These are phyloP conservation scores for Panellus pusillus DNA, from an alignment of 768 basidiomycete species.

Conservation along the genomic window DNA sequence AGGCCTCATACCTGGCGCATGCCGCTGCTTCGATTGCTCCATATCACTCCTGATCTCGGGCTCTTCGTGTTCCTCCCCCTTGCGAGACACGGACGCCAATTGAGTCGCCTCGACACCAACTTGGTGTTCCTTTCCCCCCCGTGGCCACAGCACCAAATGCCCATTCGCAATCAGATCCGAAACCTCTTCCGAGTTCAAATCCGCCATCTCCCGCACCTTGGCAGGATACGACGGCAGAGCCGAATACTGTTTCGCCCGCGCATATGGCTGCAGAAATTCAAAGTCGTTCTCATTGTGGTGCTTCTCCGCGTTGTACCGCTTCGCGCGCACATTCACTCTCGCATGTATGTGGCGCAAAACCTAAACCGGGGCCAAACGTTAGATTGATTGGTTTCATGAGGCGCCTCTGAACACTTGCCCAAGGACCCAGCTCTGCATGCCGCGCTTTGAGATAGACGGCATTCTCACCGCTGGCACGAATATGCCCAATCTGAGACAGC, in stretches of 20 bases:
- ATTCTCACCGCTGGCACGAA: slow-evolving; percentile 44
- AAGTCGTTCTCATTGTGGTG: slow-evolving; percentile 41
- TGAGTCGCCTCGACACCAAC: too few relatives aligned
- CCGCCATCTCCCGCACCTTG: slow-evolving; percentile 39
- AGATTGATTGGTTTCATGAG: background rate
- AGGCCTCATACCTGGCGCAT: slow-evolving; percentile 16
- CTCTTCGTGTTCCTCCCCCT: slow-evolving; percentile 1
- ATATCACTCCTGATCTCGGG: slow-evolving; percentile 1
- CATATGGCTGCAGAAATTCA: slow-evolving; percentile 47
- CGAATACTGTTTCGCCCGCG: slow-evolving; percentile 44
- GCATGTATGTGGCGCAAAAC: slow-evolving; percentile 46
- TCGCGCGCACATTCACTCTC: slow-evolving; percentile 33
- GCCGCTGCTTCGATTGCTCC: slow-evolving; percentile 7
- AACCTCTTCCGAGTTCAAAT: slow-evolving; percentile 49
- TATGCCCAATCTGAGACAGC: slow-evolving; percentile 50
- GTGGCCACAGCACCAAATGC: slow-evolving; percentile 47
- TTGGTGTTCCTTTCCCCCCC: background rate
- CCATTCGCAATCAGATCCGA: slow-evolving; percentile 49
- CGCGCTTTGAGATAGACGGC: slow-evolving; percentile 49
- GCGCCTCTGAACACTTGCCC: slow-evolving; percentile 40
- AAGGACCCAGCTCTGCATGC: slow-evolving; percentile 51
- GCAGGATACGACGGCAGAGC: slow-evolving; percentile 38
- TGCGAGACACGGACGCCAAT: too few relatives aligned
- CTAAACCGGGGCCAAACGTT: slow-evolving; percentile 33
- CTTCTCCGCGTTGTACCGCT: slow-evolving; percentile 44